Evolutionary conservation across 768 basidiomycete species (phyloP).

Genomic region (Rubroboletus pulcherrimus): DNA sequence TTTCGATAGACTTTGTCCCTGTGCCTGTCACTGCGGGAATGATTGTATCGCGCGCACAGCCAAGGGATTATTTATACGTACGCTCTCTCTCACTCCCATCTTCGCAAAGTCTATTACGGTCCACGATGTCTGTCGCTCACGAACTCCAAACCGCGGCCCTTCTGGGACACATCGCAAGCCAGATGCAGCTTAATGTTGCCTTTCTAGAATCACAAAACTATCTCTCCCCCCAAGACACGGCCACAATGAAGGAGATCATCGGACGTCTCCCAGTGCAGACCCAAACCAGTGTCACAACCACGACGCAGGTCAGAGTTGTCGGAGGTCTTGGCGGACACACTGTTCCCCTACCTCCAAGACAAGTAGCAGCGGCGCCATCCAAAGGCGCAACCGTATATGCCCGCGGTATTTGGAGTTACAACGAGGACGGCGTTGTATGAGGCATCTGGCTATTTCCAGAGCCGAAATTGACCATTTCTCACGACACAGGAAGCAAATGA

Average conservation of each 20-base stretch:
- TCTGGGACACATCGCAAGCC: constrained; percentile 55
- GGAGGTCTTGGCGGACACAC: constrained; percentile 2
- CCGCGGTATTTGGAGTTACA: constrained; percentile 64
- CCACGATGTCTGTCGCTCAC: constrained; percentile 21
- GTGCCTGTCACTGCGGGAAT: too few species aligned
- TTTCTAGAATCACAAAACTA: constrained; percentile 56
- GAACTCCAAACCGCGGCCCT: constrained; percentile 40
- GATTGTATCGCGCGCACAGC: constrained; percentile 8
- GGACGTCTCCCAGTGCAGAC: constrained; percentile 39
- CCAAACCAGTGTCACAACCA: constrained; percentile 13
- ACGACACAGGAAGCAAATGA: constrained; percentile 69
- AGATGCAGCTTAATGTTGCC: constrained; percentile 52
- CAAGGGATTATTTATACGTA: constrained; percentile 12
- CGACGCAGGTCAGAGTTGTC: constrained; percentile 11
- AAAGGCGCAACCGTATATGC: constrained; percentile 32
- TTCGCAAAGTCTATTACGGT: neutral
- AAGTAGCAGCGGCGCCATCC: constrained; percentile 2
- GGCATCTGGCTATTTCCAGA: neutral
- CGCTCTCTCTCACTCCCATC: neutral
- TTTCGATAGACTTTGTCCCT: neutral
- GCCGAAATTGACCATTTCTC: constrained; percentile 2
- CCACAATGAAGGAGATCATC: constrained; percentile 39
- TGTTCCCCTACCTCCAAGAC: constrained; percentile 18
- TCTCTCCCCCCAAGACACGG: constrained; percentile 47
- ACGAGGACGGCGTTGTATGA: constrained; percentile 51